phyloP scores from a whole-genome alignment of 2,329 filamentous ascomycete genomes.

The Alternaria alternata region DNA sequence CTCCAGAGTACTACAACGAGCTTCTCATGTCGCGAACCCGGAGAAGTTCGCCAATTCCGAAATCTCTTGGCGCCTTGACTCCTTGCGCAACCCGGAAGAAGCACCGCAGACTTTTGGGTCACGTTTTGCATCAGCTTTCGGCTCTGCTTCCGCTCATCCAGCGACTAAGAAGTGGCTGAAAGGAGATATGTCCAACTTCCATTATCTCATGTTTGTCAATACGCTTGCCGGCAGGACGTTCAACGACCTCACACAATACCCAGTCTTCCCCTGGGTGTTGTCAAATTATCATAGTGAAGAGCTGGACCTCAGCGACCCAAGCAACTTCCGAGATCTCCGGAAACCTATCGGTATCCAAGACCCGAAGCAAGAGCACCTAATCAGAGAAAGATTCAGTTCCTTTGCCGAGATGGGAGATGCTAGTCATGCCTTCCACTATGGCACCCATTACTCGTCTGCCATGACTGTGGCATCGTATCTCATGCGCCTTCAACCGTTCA shows the following conservation, averaged over 20 bases:
- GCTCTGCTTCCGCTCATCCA: constrained; percentile 80
- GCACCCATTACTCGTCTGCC: constrained; percentile 97
- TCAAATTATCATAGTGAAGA: constrained; percentile 96
- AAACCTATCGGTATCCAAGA: constrained; percentile 98
- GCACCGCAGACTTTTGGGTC: constrained; percentile 76
- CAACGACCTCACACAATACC: constrained; percentile 97
- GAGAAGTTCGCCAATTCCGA: constrained; percentile 78
- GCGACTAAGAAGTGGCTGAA: constrained; percentile 89
- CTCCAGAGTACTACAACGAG: constrained; percentile 76
- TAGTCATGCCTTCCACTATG: constrained; percentile 87
- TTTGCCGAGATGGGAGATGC: constrained; percentile 90
- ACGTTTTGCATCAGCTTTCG: constrained; percentile 92
- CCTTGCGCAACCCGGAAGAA: constrained; percentile 73
- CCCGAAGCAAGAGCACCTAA: constrained; percentile 75
- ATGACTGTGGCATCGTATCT: constrained; percentile 99
- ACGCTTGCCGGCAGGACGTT: constrained; percentile 97
- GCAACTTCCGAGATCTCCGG: constrained; percentile 86
- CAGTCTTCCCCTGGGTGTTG: constrained; percentile 96
- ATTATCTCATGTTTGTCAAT: constrained; percentile 98
- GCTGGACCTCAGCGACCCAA: constrained; percentile 83
- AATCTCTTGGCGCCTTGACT: constrained; percentile 90
- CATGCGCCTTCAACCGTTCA: constrained; percentile 93
- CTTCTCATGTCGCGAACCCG: constrained; percentile 78
- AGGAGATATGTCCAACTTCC: constrained; percentile 97
- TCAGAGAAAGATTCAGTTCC: constrained; percentile 83